Evolutionary conservation across 2,329 filamentous ascomycete genomes (phyloP).

Genomic region (Pestalotiopsis fici): DNA sequence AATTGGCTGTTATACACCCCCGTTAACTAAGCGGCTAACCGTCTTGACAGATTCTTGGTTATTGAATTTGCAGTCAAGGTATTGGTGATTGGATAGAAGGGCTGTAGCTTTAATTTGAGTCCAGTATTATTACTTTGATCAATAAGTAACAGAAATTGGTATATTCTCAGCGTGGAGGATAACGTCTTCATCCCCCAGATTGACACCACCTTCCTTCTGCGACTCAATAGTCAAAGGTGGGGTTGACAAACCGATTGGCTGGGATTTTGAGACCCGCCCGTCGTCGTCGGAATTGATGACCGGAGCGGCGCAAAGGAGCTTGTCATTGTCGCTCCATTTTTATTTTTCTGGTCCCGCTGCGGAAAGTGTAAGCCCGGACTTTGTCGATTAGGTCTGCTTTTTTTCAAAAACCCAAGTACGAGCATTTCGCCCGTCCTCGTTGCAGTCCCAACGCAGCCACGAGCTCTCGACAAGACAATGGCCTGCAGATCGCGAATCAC

Average conservation of each 20-base stretch:
- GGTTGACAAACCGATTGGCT: background rate
- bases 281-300: background rate
- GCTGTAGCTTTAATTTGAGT: too few species aligned
- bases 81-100: too few species aligned
- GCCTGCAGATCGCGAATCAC: constrained; percentile 28
- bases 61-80: too few species aligned
- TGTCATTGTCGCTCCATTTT: background rate
- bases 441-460: background rate
- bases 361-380: background rate
- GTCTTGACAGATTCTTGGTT: too few species aligned
- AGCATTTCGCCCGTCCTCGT: background rate
- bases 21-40: too few species aligned
- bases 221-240: background rate
- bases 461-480: constrained; percentile 16
- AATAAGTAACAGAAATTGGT: background rate
- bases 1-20: too few species aligned
- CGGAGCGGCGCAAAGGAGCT: background rate
- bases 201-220: background rate
- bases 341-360: background rate
- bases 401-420: background rate
- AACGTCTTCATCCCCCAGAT: background rate
- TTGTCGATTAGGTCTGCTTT: background rate
- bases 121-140: background rate
- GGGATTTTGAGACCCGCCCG: background rate
- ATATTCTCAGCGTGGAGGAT: background rate